Base-by-base conservation (phyloP, 805 yeast species). In the Pichia ethanolica region DNA sequence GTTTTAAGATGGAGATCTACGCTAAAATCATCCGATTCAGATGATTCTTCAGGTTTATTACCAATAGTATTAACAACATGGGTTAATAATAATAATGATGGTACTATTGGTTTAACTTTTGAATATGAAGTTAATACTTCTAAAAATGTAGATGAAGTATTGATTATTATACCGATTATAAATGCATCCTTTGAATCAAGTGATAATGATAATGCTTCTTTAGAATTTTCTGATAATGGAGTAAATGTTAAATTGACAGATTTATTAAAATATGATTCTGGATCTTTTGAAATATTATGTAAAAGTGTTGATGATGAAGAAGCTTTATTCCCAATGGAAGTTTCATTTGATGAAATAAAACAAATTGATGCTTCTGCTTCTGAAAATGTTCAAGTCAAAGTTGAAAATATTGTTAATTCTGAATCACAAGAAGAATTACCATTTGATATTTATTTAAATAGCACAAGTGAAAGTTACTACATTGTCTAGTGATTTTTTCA, bases 1-100 rank as follows among this genome's bases (percentile, higher is more conserved):
- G 95, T 91, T 33, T 78, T 93, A 60, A 84, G 96, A 74, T 91
- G 96, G 98, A 83, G 89, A 66, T 82, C 83, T 42, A 75, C 73
- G 40, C 86, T 85, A 35, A 76, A 78, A 54, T 36, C 56, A 4
- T 49, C 44, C 12, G 46, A 56, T 11, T 88, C 82, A 52, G 50
- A 45, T 12, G 89, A 85, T 53, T 82, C 80, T 43, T 73, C 75
- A 49, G 59, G 64, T n/a, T 64, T 71, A 48, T 59, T 75, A 47
- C 98, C 98, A 35, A 67, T 91, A 47, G 73, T 78, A 43, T 73
- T 93, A 55, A 83, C 91, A 38, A 82, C 90, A 38, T 91, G 99
- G 99, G 83, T 89, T 46, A 72, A 82, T 44, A 73, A 77, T 48
- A 75, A 77, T 50, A 79, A 80, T 36, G 75, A 81, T 51, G 79